Evolutionary conservation across 192 early-diverging fungal species (phyloP).

Genomic region (Backusella luteola): DNA sequence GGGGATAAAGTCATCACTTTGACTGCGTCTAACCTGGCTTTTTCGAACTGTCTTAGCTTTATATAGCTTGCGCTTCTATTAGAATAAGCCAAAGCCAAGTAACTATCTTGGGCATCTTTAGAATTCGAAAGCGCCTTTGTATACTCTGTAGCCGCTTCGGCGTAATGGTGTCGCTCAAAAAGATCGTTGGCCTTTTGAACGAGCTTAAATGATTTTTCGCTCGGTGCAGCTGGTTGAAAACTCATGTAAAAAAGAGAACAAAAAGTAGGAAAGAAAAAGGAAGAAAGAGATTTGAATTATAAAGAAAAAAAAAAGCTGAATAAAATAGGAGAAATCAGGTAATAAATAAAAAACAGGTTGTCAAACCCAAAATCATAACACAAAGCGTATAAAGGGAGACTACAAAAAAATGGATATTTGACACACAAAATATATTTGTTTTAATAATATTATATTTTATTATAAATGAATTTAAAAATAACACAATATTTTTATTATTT

Average conservation of each 20-base stretch:
- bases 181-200: conserved; percentile 48
- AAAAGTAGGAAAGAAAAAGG: conserved; percentile 4
- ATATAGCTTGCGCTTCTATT: conserved; percentile 39
- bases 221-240: conserved; percentile 24
- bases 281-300: neutral
- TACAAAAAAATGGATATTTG: neutral
- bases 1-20: conserved; percentile 34
- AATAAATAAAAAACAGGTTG: neutral
- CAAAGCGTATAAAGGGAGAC: neutral
- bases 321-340: conserved; percentile 1
- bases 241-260: neutral
- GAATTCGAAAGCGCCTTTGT: conserved; percentile 31
- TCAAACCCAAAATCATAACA: neutral
- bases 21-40: conserved; percentile 25
- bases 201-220: conserved; percentile 25
- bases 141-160: conserved; percentile 47
- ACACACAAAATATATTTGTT: neutral
- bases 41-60: conserved; percentile 2
- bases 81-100: conserved; percentile 34
- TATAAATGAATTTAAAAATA: neutral
- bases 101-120: conserved; percentile 39
- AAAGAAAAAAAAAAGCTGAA: neutral
- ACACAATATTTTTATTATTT: neutral
- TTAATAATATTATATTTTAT: neutral
- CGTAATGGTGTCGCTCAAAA: conserved; percentile 51